These are phyloP conservation scores for Madurella fahalii DNA, from an alignment of 2,329 filamentous ascomycete species.

Conservation along the genomic window DNA sequence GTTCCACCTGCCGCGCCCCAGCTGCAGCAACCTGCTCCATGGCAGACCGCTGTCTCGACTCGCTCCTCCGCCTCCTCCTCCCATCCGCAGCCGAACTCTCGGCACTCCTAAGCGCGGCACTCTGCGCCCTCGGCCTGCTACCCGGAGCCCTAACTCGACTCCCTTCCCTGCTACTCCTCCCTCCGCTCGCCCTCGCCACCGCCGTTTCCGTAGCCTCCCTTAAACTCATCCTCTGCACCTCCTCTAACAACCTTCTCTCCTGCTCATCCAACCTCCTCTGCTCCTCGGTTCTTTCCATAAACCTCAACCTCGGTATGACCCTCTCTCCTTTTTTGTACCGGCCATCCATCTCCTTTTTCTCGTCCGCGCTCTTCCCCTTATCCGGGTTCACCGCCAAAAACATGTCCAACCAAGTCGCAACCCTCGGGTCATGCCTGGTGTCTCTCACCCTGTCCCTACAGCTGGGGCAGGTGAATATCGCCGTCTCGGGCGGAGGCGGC, in stretches of 20 bases:
- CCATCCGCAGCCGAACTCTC: conserved; percentile 33
- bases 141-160: conserved; percentile 30
- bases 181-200: conserved; percentile 18
- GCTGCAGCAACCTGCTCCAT: conserved; percentile 36
- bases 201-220: conserved; percentile 56
- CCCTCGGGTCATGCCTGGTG: conserved; percentile 84
- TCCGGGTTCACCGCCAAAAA: conserved; percentile 76
- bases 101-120: conserved; percentile 34
- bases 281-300: conserved; percentile 47
- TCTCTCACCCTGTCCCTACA: conserved; percentile 84
- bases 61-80: conserved; percentile 39
- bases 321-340: conserved; percentile 80
- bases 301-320: conserved; percentile 63
- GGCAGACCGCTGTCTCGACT: conserved; percentile 43
- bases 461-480: conserved; percentile 80
- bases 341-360: conserved; percentile 70
- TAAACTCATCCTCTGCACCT: conserved; percentile 70
- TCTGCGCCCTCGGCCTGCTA: conserved; percentile 27
- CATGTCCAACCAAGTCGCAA: conserved; percentile 87
- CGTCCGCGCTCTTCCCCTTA: conserved; percentile 63
- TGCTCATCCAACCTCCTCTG: conserved; percentile 57
- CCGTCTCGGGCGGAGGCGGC: conserved; percentile 44
- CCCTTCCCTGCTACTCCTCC: conserved; percentile 32
- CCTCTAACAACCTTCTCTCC: conserved; percentile 65
- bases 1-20: conserved; percentile 64